These are phyloP conservation scores for Starmerella apis DNA, from an alignment of 805 yeast genomes.

Conservation along the genomic window DNA sequence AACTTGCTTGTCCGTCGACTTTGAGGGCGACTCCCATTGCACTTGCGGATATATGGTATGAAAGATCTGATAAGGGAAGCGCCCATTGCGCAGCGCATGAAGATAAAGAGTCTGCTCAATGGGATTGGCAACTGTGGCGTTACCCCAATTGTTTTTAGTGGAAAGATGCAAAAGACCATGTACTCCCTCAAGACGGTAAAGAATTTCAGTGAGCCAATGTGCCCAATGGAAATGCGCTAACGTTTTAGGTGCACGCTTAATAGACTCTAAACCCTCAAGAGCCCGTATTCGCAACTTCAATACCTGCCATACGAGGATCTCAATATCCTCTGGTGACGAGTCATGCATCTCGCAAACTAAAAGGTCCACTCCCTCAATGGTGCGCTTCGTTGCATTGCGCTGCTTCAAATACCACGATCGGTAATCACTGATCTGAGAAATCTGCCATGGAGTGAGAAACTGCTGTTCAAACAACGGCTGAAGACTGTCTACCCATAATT, in stretches of 20 bases:
- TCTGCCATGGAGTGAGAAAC: constrained; percentile 15
- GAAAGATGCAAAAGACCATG: constrained; percentile 18
- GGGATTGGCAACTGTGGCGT: constrained; percentile 18
- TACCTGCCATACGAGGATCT: constrained; percentile 12
- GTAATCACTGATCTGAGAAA: constrained; percentile 14
- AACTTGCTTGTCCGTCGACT: background rate
- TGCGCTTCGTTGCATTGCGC: constrained; percentile 8
- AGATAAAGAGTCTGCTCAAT: constrained; percentile 19
- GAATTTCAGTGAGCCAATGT: constrained; percentile 17
- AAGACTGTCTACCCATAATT: constrained; percentile 21
- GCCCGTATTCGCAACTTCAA: constrained; percentile 17
- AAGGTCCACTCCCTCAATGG: constrained; percentile 17
- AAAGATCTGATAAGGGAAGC: constrained; percentile 11
- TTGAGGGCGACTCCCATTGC: background rate
- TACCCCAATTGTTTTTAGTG: constrained; percentile 21
- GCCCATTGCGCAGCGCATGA: constrained; percentile 16
- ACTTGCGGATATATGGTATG: background rate
- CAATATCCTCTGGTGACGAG: constrained; percentile 15
- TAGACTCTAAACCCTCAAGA: constrained; percentile 10
- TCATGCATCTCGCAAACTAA: constrained; percentile 24
- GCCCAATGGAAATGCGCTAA: constrained; percentile 24
- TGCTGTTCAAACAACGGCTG: constrained; percentile 11
- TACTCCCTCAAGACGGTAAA: constrained; percentile 22
- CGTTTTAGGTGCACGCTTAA: constrained; percentile 11
- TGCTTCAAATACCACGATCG: constrained; percentile 21